Percentiles rank a stretch among this genome's conserved stretches.
Conservation (phyloP, 768 basidiomycete genomes). For the Termitomyces sp. region DNA sequence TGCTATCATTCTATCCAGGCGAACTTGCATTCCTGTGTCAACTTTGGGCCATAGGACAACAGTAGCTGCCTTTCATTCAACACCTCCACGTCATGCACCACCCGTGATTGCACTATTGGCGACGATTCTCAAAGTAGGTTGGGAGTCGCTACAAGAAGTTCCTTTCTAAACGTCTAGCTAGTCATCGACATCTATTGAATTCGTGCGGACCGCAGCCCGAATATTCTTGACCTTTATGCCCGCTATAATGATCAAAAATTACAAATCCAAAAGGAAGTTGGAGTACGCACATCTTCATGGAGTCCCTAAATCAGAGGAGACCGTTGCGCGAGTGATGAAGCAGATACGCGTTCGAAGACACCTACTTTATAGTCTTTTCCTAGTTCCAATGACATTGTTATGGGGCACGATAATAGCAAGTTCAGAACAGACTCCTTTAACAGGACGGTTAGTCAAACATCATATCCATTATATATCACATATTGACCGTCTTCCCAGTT, state of each 20-base stretch:
- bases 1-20: background rate
- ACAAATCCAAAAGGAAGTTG: slow-evolving; percentile 47
- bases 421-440: slow-evolving; percentile 74
- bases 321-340: slow-evolving; percentile 42
- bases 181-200: slow-evolving; percentile 71
- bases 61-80: slow-evolving; percentile 33
- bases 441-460: slow-evolving; percentile 64
- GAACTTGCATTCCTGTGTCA: background rate
- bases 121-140: slow-evolving; percentile 57
- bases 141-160: background rate
- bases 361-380: slow-evolving; percentile 51
- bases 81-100: slow-evolving; percentile 26
- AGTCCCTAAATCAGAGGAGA: slow-evolving; percentile 49
- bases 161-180: slow-evolving; percentile 25
- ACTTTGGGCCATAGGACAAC: background rate
- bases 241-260: slow-evolving; percentile 57
- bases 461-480: background rate
- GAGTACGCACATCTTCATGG: slow-evolving; percentile 49
- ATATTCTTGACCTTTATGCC: slow-evolving; percentile 77
- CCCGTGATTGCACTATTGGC: slow-evolving; percentile 56
- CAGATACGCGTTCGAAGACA: slow-evolving; percentile 46
- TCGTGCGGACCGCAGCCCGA: slow-evolving; percentile 67
- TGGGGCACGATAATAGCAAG: slow-evolving; percentile 71
- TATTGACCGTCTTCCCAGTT: slow-evolving; percentile 39
- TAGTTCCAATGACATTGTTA: slow-evolving; percentile 60